These are phyloP conservation scores for Porcisia hertigi DNA, from an alignment of 208 protist genomes.

Conservation along the genomic window DNA sequence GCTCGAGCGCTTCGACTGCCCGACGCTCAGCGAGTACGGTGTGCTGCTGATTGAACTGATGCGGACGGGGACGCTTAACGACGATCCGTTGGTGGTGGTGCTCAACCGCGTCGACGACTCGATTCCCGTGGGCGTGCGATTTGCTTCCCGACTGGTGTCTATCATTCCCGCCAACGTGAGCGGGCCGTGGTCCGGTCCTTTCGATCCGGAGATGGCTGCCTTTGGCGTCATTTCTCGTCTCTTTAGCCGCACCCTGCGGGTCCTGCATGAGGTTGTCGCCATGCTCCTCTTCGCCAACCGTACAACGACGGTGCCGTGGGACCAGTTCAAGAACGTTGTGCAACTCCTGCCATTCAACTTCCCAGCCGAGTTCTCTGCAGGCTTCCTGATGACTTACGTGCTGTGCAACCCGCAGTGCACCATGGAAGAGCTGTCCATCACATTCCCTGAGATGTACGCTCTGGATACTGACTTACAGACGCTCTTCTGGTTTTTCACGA, in stretches of 20 bases:
- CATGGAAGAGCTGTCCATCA: slow-evolving; percentile 43
- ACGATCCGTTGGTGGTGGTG: slow-evolving; percentile 47
- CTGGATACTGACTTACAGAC: slow-evolving; percentile 65
- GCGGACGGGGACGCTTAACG: slow-evolving; percentile 63
- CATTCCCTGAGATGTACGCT: slow-evolving; percentile 62
- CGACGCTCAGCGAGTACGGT: slow-evolving; percentile 80
- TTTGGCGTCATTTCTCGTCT: slow-evolving; percentile 79
- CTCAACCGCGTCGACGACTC: slow-evolving; percentile 18
- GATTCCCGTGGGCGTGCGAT: slow-evolving; percentile 43
- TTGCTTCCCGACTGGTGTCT: slow-evolving; percentile 80
- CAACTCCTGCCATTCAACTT: slow-evolving; percentile 62
- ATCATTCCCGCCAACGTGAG: slow-evolving; percentile 80
- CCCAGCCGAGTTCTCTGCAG: slow-evolving; percentile 75
- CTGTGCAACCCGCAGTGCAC: slow-evolving; percentile 63
- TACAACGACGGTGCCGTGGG: slow-evolving; percentile 50
- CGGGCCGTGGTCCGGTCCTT: slow-evolving; percentile 69
- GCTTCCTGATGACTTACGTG: slow-evolving; percentile 79
- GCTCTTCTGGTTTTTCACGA: slow-evolving; percentile 85
- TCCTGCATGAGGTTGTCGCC: slow-evolving; percentile 72
- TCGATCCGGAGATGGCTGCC: slow-evolving; percentile 82
- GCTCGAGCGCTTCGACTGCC: slow-evolving; percentile 62
- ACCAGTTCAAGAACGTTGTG: slow-evolving; percentile 54
- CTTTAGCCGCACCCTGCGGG: slow-evolving; percentile 65
- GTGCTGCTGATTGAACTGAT: slow-evolving; percentile 87
- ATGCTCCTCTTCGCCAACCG: slow-evolving; percentile 57